Base-by-base conservation (phyloP, 805 yeast species). In the Babjeviella inositovora region DNA sequence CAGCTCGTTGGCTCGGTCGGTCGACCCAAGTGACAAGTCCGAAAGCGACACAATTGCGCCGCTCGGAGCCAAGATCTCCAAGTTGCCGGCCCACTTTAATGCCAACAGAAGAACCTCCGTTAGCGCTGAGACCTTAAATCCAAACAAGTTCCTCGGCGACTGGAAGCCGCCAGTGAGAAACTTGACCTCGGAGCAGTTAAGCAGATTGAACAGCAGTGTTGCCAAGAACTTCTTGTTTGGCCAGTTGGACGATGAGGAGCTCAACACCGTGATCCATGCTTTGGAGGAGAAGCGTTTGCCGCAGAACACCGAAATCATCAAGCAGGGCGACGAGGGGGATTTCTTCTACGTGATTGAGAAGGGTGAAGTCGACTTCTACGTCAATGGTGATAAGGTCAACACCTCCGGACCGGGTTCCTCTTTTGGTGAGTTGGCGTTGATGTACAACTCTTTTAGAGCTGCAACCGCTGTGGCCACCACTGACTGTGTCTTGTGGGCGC, bases 391-490 rank as follows among this genome's bases (percentile, higher is more conserved):
- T 20, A 64, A 70, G 38, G 87, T 84, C 18, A 73, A 67, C 41
- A 57, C 76, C 2, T 63, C 80, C n/a, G 75, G 80, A 7, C 70
- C 81, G 18, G 96, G 97, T 5, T 69, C 93, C 4, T 73, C 87
- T 21, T 90, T 90, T 50, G 98, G 98, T 43, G 98, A 90, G 50
- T 63, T 90, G 40, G 98, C 98, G 3, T 62, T 90, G 38, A 84
- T 90, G 94, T 87, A 90, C 56, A 87, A 90, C 47, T 72, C 95
- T 11, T 96, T 96, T 31, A 72, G 98, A 51, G 97, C 97, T 6
- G 97, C 97, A 7, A 82, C 97, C 2, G 96, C 80, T 2, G 38
- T 62, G 14, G 85, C 94, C 7, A 47, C 57, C 13, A 60, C 77
- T 6, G 81, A 76, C 30, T 62, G 75, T 38, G 68, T 69, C 15